Conservation (phyloP, 2,329 filamentous ascomycete genomes). For the Xylariaceae sp. region DNA sequence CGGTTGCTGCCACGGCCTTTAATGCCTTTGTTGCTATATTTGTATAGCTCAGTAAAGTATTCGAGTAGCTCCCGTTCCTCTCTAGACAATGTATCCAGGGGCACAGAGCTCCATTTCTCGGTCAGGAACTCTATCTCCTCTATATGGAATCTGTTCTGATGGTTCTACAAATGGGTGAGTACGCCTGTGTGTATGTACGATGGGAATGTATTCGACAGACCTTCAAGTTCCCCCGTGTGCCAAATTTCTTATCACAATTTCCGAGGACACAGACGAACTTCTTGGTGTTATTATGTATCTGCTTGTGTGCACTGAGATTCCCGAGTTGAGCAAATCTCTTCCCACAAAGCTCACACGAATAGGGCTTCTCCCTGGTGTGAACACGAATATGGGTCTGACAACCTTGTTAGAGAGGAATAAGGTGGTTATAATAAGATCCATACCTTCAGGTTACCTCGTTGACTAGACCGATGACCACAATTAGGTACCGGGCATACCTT, state of each 20-base stretch:
- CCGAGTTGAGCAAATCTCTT: conserved; percentile 23
- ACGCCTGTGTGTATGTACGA: background rate
- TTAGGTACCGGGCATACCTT: conserved; percentile 26
- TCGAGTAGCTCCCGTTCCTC: conserved; percentile 76
- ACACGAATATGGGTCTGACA: conserved; percentile 15
- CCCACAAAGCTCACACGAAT: conserved; percentile 16
- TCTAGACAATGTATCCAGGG: conserved; percentile 66
- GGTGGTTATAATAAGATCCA: background rate
- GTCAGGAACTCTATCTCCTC: conserved; percentile 72
- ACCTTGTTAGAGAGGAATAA: conserved; percentile 4
- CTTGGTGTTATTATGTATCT: conserved; percentile 31
- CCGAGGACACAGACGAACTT: conserved; percentile 62
- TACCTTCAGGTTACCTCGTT: conserved; percentile 88
- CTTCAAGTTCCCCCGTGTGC: conserved; percentile 88
- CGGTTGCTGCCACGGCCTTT: conserved; percentile 91
- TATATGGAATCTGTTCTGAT: conserved; percentile 92
- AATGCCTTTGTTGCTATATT: conserved; percentile 98
- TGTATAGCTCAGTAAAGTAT: conserved; percentile 88
- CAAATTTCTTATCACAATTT: conserved; percentile 78
- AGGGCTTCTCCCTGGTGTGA: conserved; percentile 24
- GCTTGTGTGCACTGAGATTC: conserved; percentile 28
- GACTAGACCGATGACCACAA: conserved; percentile 79
- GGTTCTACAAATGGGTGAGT: conserved; percentile 39
- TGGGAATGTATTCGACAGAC: conserved; percentile 46
- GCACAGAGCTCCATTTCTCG: conserved; percentile 60